Evolutionary conservation across 129 eudicot genomes (phyloP).

Genomic region (Flaveria linearis): DNA sequence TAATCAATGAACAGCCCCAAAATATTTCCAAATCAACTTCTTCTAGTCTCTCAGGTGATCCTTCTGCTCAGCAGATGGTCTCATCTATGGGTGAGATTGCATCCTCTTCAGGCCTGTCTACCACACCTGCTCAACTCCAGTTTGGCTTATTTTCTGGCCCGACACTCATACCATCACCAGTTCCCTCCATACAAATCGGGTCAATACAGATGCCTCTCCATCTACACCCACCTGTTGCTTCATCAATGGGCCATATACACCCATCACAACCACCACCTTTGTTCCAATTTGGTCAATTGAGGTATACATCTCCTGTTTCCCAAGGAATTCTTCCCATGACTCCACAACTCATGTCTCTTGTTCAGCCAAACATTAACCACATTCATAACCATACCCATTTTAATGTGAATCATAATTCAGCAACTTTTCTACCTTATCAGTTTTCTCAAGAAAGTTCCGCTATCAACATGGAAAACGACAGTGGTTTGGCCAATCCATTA

Average conservation of each 20-base stretch:
- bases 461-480: conserved; percentile 36
- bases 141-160: conserved; percentile 98
- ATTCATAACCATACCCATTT: conserved; percentile 40
- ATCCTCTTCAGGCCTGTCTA: conserved; percentile 35
- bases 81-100: conserved; percentile 17
- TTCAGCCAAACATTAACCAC: conserved; percentile 62
- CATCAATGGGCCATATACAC: conserved; percentile 68
- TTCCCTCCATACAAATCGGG: conserved; percentile 97
- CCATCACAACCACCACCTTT: conserved; percentile 72
- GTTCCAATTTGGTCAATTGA: conserved; percentile 93
- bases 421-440: conserved; percentile 42
- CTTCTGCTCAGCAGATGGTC: neutral
- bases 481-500: conserved; percentile 14
- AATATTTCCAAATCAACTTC: conserved; percentile 33
- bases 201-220: conserved; percentile 99
- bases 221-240: conserved; percentile 70
- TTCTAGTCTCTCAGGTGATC: conserved; percentile 37
- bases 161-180: conserved; percentile 87
- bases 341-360: conserved; percentile 54
- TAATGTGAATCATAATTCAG: conserved; percentile 46
- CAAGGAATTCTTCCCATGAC: conserved; percentile 75
- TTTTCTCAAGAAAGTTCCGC: conserved; percentile 43
- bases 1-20: conserved; percentile 39
- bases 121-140: conserved; percentile 71
- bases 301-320: conserved; percentile 68